Conservation (phyloP, 78 protist species). For the Dictyostelium brefeldianum region DNA sequence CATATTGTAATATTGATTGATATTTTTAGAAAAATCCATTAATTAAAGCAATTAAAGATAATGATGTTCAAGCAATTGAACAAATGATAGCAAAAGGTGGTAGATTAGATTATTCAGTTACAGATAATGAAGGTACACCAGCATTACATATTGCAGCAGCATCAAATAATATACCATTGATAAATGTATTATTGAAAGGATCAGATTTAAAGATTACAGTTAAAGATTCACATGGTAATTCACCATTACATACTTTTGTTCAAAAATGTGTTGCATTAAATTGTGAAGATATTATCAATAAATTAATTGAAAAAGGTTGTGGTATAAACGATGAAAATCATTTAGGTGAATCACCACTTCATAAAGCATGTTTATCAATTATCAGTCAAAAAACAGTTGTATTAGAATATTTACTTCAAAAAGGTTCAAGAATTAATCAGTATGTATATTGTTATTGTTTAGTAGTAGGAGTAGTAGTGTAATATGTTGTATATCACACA, state of each 20-base stretch:
- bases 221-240: slow-evolving; percentile 62
- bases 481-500: no score
- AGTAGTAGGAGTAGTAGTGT: no score
- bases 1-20: background rate
- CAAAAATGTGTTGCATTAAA: slow-evolving; percentile 27
- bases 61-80: slow-evolving; percentile 33
- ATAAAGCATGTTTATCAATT: slow-evolving; percentile 46
- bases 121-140: slow-evolving; percentile 67
- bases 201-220: slow-evolving; percentile 39
- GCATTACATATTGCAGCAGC: slow-evolving; percentile 40
- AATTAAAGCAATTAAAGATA: slow-evolving; percentile 66
- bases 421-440: slow-evolving; percentile 73
- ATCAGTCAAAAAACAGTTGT: slow-evolving; percentile 10
- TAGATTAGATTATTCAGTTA: slow-evolving; percentile 38
- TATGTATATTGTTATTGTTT: no score
- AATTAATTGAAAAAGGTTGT: slow-evolving; percentile 65
- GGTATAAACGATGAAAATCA: slow-evolving; percentile 25
- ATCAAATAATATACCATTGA: slow-evolving; percentile 54
- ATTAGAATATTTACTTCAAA: slow-evolving; percentile 26
- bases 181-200: slow-evolving; percentile 28
- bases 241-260: slow-evolving; percentile 56
- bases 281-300: slow-evolving; percentile 29
- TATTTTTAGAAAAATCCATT: slow-evolving; percentile 52
- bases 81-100: slow-evolving; percentile 16
- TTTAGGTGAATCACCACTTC: slow-evolving; percentile 74